phyloP scores from a whole-genome alignment of 495 filamentous ascomycete species.

The Alectoria sarmentosa region DNA sequence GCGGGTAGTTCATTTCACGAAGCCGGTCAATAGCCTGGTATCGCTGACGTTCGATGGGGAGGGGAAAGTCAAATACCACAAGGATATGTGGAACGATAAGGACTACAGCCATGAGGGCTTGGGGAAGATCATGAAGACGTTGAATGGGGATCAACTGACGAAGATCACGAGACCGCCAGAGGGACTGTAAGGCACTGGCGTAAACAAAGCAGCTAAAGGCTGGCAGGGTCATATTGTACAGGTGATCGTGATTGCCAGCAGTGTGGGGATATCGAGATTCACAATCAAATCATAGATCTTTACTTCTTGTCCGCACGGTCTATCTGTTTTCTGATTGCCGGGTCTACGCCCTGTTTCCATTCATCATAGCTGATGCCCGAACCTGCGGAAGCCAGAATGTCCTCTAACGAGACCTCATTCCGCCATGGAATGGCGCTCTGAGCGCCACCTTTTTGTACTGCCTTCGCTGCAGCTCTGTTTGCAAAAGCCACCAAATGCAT shows the following conservation, averaged over 20 bases:
- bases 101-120: conserved; percentile 45
- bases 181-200: conserved; percentile 17
- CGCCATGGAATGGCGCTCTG: conserved; percentile 84
- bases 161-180: conserved; percentile 34
- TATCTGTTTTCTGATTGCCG: background rate
- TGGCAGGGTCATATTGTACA: background rate
- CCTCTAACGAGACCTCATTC: conserved; percentile 46
- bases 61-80: conserved; percentile 43
- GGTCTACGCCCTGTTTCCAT: conserved; percentile 1
- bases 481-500: conserved; percentile 56
- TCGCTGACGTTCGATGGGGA: conserved; percentile 36
- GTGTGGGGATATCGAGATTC: background rate
- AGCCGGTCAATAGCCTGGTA: conserved; percentile 37
- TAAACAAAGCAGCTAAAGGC: background rate
- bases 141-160: conserved; percentile 44
- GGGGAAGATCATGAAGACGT: conserved; percentile 41
- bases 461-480: conserved; percentile 64
- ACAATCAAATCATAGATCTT: background rate
- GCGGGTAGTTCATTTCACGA: conserved; percentile 28
- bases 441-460: conserved; percentile 73
- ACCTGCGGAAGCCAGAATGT: background rate
- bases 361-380: conserved; percentile 7
- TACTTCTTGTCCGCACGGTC: background rate
- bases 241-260: background rate
- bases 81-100: conserved; percentile 48